These are phyloP conservation scores for Neofusicoccum laricinum DNA, from an alignment of 2,329 filamentous ascomycete genomes.

Conservation along the genomic window DNA sequence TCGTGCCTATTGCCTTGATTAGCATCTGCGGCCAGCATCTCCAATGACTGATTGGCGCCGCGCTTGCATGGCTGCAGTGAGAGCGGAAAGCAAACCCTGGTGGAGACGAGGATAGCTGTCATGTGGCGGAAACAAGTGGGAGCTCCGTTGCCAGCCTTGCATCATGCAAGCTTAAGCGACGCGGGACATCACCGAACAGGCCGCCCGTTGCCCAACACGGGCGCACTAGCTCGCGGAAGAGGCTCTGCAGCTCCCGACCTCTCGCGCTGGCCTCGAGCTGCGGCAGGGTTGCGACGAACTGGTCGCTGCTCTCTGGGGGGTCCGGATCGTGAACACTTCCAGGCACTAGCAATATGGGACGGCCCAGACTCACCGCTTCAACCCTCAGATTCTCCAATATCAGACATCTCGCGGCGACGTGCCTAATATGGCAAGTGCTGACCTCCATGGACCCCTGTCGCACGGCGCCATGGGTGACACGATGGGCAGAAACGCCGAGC, in stretches of 20 bases:
- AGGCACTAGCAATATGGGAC: background rate
- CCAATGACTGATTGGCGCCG: background rate
- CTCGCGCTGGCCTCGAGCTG: background rate
- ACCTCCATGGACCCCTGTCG: background rate
- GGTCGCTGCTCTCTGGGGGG: background rate
- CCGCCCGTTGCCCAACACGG: constrained; percentile 1
- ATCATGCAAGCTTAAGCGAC: constrained; percentile 15
- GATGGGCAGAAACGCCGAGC: background rate
- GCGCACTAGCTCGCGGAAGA: constrained; percentile 2
- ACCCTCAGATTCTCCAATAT: background rate
- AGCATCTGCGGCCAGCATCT: background rate
- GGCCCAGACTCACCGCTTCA: background rate
- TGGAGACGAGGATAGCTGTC: constrained; percentile 5
- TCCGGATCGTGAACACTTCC: background rate
- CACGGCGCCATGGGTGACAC: background rate
- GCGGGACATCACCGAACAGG: constrained; percentile 7
- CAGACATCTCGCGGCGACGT: constrained; percentile 4
- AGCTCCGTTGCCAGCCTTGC: constrained; percentile 10
- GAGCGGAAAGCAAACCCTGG: constrained; percentile 8
- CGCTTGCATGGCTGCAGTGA: constrained; percentile 12
- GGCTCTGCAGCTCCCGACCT: background rate
- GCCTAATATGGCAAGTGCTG: constrained; percentile 4
- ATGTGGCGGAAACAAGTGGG: constrained; percentile 14
- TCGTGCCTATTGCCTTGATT: constrained; percentile 5
- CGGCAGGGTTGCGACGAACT: background rate